A percentile compares a stretch with the other conserved stretches of the same genome.
phyloP scores from a whole-genome alignment of 2,329 filamentous ascomycete genomes.

The Raffaelea albimanens region DNA sequence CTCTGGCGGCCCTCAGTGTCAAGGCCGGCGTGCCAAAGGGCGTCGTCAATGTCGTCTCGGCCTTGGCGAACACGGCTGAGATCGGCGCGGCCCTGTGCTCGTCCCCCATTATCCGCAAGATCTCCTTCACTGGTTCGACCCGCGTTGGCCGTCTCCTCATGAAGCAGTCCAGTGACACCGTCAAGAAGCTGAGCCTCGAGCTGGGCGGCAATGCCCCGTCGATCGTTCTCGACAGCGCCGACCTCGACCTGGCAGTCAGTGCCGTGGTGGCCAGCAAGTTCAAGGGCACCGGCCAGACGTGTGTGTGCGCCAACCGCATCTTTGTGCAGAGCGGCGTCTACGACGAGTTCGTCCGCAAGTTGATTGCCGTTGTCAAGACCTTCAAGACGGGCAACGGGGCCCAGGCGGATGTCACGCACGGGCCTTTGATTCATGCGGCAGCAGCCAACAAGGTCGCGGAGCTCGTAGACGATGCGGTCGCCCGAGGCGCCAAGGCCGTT shows the following conservation, averaged over 20 bases:
- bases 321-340: slow-evolving; percentile 50
- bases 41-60: slow-evolving; percentile 47
- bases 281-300: slow-evolving; percentile 52
- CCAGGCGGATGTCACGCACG: slow-evolving; percentile 46
- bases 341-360: background rate
- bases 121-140: slow-evolving; percentile 67
- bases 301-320: slow-evolving; percentile 54
- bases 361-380: slow-evolving; percentile 35
- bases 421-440: slow-evolving; percentile 46
- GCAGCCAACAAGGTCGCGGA: slow-evolving; percentile 39
- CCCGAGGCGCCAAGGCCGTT: slow-evolving; percentile 53
- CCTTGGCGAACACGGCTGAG: slow-evolving; percentile 30
- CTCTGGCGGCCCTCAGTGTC: slow-evolving; percentile 56
- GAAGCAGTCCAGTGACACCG: background rate
- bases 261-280: slow-evolving; percentile 21
- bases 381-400: slow-evolving; percentile 52
- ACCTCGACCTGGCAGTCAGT: slow-evolving; percentile 43
- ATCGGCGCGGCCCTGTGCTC: slow-evolving; percentile 36
- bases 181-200: background rate
- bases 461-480: slow-evolving; percentile 56
- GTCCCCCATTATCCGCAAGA: slow-evolving; percentile 43
- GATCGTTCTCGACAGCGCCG: background rate
- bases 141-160: slow-evolving; percentile 42
- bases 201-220: background rate
- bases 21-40: slow-evolving; percentile 69